phyloP scores from a whole-genome alignment of 768 basidiomycete genomes.

The Boletus barrowsii region DNA sequence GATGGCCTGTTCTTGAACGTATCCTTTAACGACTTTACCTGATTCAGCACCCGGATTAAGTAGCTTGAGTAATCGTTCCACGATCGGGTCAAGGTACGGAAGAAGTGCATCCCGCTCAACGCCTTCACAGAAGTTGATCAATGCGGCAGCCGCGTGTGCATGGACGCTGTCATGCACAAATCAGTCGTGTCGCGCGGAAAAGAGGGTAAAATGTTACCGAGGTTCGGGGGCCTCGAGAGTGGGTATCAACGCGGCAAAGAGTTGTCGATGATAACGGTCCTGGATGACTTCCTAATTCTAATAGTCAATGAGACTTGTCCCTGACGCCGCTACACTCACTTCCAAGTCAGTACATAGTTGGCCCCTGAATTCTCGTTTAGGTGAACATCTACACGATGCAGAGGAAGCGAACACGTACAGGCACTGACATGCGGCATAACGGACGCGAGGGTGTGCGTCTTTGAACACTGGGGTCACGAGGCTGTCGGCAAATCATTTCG shows the following conservation, averaged over 20 bases:
- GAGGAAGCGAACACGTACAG: slow-evolving; percentile 45
- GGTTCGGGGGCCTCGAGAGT: slow-evolving; percentile 74
- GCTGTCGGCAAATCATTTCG: slow-evolving; percentile 32
- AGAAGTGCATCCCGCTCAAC: slow-evolving; percentile 69
- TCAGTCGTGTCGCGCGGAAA: not conserved
- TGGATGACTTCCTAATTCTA: slow-evolving; percentile 66
- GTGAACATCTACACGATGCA: not conserved
- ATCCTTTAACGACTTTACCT: slow-evolving; percentile 43
- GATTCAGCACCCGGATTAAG: slow-evolving; percentile 51
- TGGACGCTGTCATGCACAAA: slow-evolving; percentile 56
- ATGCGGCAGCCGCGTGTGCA: slow-evolving; percentile 80
- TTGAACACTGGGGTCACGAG: slow-evolving; percentile 75
- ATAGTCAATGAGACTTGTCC: not conserved
- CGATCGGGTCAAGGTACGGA: slow-evolving; percentile 78
- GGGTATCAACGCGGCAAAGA: slow-evolving; percentile 69
- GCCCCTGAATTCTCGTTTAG: slow-evolving; percentile 45
- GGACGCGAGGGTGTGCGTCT: slow-evolving; percentile 73
- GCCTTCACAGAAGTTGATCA: slow-evolving; percentile 91
- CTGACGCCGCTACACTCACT: slow-evolving; percentile 37
- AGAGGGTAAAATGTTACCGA: slow-evolving; percentile 39
- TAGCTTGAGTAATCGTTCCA: slow-evolving; percentile 57
- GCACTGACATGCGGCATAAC: slow-evolving; percentile 83
- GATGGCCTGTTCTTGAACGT: slow-evolving; percentile 86
- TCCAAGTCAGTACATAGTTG: slow-evolving; percentile 89
- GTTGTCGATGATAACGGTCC: slow-evolving; percentile 59